Evolutionary conservation across 345 rosid genomes (phyloP), one percentile per base, ranked within the genome.

Genomic region (Eucalyptus regnans): DNA sequence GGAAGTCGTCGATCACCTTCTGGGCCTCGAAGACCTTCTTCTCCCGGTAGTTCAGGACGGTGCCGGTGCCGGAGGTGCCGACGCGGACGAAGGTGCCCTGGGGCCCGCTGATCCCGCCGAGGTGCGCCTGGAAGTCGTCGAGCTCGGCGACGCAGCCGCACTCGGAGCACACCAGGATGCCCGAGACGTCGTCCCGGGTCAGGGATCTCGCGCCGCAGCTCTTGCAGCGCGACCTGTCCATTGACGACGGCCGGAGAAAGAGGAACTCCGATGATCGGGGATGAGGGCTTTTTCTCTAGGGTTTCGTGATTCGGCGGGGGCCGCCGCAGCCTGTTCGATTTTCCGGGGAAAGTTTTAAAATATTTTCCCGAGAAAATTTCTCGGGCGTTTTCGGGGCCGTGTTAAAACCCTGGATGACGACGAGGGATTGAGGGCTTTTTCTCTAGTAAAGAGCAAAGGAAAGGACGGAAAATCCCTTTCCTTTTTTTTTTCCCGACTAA

Each of bases 11-110:
- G 49, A 96, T 95, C 56, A 93, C 12, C 7, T 94, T 92, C 12
- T 89, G 87, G 15, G 99, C 97, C 48, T 96, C 95, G 60, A 68
- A 95, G 48, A 96, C 88, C 87, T 96, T 96, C 86, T 93, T 96
- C 3, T 96, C 99, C 43, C 87, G 92, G 90, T 95, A 96, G 50
- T 88, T 90, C 17, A 93, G 89, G 27, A 31, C 58, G 71, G 95
- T 86, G 62, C 98, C 98, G 18, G 80, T 88, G 86, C 99, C 98
- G 43, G 89, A 87, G n/a, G 94, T 90, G 25, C 99, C 98, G 25
- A 95, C 87, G 43, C 88, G 93, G 68, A 96, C 86, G 27, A 79
- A 90, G 60, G 95, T 95, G 79, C 99, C 99, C 8, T 86, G 51
- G 5, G 97, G 98, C 80, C 97, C 97, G 6, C 5, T 86, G 44